A percentile compares a stretch with the other conserved stretches of the same genome.
Conservation (phyloP, 2,329 filamentous ascomycete genomes). For the Fusarium veterinarium region DNA sequence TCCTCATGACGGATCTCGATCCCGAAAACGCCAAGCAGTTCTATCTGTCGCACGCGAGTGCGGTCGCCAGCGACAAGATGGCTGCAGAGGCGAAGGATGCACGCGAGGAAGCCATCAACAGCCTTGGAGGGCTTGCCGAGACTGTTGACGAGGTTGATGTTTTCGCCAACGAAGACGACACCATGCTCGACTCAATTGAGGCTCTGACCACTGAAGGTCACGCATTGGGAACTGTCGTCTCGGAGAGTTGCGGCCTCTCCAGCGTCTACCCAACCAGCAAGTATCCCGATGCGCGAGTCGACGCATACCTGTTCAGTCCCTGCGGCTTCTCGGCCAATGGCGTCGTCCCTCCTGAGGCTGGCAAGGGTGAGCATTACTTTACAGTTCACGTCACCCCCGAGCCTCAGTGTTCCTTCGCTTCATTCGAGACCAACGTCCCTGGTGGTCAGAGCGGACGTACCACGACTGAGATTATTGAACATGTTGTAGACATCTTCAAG, state of each 20-base stretch:
- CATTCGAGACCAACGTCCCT: constrained; percentile 98
- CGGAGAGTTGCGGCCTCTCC: constrained; percentile 87
- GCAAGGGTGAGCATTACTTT: constrained; percentile 84
- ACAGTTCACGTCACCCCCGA: constrained; percentile 98
- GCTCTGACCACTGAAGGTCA: constrained; percentile 93
- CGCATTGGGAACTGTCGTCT: constrained; percentile 90
- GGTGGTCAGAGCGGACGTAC: constrained; percentile 87
- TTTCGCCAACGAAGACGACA: constrained; percentile 74
- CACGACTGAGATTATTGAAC: constrained; percentile 90
- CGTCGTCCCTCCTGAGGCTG: constrained; percentile 80
- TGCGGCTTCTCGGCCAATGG: constrained; percentile 98
- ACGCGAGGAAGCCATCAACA: constrained; percentile 68
- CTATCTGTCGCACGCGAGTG: constrained; percentile 80
- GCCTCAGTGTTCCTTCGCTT: constrained; percentile 96
- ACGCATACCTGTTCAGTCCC: constrained; percentile 95
- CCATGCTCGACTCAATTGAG: constrained; percentile 70
- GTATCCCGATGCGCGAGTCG: constrained; percentile 93
- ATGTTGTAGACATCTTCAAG: constrained; percentile 95
- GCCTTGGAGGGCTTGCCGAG: constrained; percentile 68
- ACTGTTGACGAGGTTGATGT: constrained; percentile 77
- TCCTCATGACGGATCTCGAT: constrained; percentile 79
- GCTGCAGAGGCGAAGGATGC: constrained; percentile 74
- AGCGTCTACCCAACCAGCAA: constrained; percentile 87
- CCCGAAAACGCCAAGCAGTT: constrained; percentile 77
- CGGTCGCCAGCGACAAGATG: constrained; percentile 85